phyloP scores from a whole-genome alignment of 306 rosid species.

The Ceratonia siliqua region DNA sequence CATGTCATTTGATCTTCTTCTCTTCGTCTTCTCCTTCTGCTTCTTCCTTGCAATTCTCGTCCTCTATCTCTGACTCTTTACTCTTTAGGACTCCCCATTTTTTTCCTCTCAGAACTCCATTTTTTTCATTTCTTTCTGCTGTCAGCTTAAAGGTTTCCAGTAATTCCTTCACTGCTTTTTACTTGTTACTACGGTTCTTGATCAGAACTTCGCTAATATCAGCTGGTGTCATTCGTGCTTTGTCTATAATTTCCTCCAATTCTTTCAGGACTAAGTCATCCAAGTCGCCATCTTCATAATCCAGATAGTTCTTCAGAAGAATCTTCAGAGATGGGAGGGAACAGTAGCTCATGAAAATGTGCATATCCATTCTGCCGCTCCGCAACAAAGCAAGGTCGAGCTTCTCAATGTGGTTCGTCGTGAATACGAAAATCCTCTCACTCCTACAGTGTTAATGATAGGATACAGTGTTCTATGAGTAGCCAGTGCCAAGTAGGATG shows the following conservation, averaged over 20 bases:
- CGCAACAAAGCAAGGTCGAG: constrained; percentile 88
- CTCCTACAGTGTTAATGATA: too few relatives aligned
- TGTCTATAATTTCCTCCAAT: constrained; percentile 53
- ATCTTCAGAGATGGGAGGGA: constrained; percentile 69
- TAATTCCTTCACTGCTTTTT: constrained; percentile 58
- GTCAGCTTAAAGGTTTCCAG: constrained; percentile 56
- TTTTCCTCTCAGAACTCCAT: constrained; percentile 34
- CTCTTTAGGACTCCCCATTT: constrained; percentile 57
- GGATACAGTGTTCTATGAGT: too few relatives aligned
- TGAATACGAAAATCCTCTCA: constrained; percentile 91
- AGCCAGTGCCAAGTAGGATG: too few relatives aligned
- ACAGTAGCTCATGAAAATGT: constrained; percentile 81
- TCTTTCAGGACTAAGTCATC: constrained; percentile 33
- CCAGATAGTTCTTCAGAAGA: constrained; percentile 70
- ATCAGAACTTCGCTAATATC: constrained; percentile 91
- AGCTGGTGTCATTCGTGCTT: constrained; percentile 87
- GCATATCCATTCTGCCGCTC: constrained; percentile 98
- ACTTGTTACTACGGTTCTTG: constrained; percentile 67
- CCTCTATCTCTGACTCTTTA: constrained; percentile 55
- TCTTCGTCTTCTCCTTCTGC: too few relatives aligned
- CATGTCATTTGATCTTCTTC: constrained; percentile 37
- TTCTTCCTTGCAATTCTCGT: too few relatives aligned
- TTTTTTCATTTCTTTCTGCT: constrained; percentile 54
- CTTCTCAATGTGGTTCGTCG: constrained; percentile 96
- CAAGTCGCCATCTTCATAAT: constrained; percentile 45